These are phyloP conservation scores for Arthrobotrys sinensis DNA, from an alignment of 2,329 filamentous ascomycete genomes.

Conservation along the genomic window DNA sequence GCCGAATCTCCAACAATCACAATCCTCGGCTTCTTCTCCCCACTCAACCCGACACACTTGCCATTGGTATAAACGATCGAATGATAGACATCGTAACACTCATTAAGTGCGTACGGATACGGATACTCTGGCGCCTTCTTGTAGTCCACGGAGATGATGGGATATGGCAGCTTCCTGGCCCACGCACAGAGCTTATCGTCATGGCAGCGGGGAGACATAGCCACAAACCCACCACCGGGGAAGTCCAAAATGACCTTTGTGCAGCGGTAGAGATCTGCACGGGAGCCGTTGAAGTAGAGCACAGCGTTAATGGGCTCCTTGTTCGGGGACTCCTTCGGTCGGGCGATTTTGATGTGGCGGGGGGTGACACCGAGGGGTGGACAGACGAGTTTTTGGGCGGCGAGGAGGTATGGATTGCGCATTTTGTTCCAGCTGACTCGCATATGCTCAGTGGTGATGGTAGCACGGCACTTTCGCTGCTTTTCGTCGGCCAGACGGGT, in stretches of 20 bases:
- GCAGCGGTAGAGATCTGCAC: conserved; percentile 82
- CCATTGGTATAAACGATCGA: conserved; percentile 81
- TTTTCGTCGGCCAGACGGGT: conserved; percentile 97
- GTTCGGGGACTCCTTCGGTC: conserved; percentile 85
- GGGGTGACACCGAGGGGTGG: conserved; percentile 75
- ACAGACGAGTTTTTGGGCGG: conserved; percentile 61
- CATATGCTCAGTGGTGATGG: conserved; percentile 90
- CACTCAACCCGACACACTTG: conserved; percentile 81
- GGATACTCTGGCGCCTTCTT: conserved; percentile 87
- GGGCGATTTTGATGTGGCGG: conserved; percentile 84
- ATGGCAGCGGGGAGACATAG: conserved; percentile 94
- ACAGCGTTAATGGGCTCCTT: conserved; percentile 85
- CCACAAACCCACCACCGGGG: conserved; percentile 94
- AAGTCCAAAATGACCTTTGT: conserved; percentile 87
- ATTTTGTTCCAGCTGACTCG: conserved; percentile 96
- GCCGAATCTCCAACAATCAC: conserved; percentile 85
- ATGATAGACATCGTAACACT: conserved; percentile 88
- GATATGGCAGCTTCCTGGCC: conserved; percentile 85
- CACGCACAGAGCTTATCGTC: conserved; percentile 95
- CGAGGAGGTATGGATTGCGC: conserved; percentile 82
- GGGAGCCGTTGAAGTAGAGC: conserved; percentile 93
- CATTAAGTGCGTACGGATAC: conserved; percentile 87
- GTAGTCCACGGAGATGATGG: conserved; percentile 92
- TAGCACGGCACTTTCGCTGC: conserved; percentile 85
- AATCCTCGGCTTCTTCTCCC: conserved; percentile 76